Conservation (phyloP, 306 rosid genomes). For the Quercus glauca region DNA sequence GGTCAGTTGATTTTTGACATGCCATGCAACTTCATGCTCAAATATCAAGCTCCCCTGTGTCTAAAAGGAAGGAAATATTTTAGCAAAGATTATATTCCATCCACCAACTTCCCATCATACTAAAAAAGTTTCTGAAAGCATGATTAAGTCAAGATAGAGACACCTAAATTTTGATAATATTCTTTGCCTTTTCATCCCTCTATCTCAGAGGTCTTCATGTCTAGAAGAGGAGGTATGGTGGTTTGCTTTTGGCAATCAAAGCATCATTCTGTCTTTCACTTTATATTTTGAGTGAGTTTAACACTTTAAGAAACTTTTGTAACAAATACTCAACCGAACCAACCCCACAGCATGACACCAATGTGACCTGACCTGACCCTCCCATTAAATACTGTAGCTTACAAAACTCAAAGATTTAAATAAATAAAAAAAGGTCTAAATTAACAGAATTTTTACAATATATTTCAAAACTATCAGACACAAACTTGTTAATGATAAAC, state of each 20-base stretch:
- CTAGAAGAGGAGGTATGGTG: not conserved
- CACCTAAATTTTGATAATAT: not conserved
- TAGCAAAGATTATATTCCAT: slow-evolving; percentile 8
- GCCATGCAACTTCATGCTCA: not conserved
- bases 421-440: no score
- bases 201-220: not conserved
- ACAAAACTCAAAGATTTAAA: not conserved
- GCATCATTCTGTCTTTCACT: slow-evolving; percentile 24
- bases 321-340: slow-evolving; percentile 19
- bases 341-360: not conserved
- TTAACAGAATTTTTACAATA: no score
- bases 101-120: slow-evolving; percentile 1
- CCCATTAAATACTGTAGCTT: not conserved
- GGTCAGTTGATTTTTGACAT: no score
- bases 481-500: no score
- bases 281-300: slow-evolving; percentile 16
- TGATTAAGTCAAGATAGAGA: slow-evolving; percentile 26
- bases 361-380: slow-evolving; percentile 2
- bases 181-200: slow-evolving; percentile 7
- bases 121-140: slow-evolving; percentile 16
- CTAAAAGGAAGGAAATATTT: not conserved
- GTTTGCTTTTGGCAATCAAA: slow-evolving; percentile 16
- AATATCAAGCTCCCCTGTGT: not conserved
- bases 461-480: no score
- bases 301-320: slow-evolving; percentile 16